These are phyloP conservation scores for Kodamaea anthophila DNA, from an alignment of 1,139 yeast species.

Conservation along the genomic window DNA sequence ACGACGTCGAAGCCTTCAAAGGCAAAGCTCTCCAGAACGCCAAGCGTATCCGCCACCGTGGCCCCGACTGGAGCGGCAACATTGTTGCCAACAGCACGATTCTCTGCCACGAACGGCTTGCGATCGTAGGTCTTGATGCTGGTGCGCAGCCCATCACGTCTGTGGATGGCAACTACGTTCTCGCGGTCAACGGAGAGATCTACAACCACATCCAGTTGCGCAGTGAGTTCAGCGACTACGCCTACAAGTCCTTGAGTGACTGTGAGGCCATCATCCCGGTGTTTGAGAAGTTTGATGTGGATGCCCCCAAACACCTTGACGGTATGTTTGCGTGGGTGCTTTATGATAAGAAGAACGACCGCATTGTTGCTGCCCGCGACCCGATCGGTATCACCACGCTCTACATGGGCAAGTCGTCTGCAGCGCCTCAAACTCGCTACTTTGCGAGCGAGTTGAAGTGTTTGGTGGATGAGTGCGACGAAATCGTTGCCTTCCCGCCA, in stretches of 20 bases:
- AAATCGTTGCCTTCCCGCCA: constrained; percentile 91
- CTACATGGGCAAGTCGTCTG: constrained; percentile 83
- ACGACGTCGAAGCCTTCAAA: constrained; percentile 75
- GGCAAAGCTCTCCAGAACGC: constrained; percentile 83
- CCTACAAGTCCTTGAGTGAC: constrained; percentile 82
- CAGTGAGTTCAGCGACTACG: constrained; percentile 63
- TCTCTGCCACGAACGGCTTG: constrained; percentile 89
- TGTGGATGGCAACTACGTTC: constrained; percentile 61
- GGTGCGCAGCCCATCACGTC: constrained; percentile 97
- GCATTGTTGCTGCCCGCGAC: constrained; percentile 95
- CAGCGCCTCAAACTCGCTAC: constrained; percentile 67
- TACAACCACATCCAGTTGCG: constrained; percentile 92
- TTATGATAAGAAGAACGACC: constrained; percentile 76
- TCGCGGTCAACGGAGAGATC: constrained; percentile 96
- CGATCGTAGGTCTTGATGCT: constrained; percentile 90
- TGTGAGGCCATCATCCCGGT: constrained; percentile 97
- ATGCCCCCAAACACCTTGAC: constrained; percentile 87
- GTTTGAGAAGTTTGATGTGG: constrained; percentile 77
- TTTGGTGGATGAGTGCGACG: constrained; percentile 89
- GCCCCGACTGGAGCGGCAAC: constrained; percentile 99
- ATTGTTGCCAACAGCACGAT: constrained; percentile 69
- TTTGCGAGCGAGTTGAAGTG: constrained; percentile 95
- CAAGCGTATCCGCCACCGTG: constrained; percentile 93
- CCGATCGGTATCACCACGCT: constrained; percentile 96
- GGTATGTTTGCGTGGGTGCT: constrained; percentile 98